Percentiles rank a stretch among this genome's conserved stretches.
These are phyloP conservation scores for Cladosporium sp. DNA, from an alignment of 2,329 filamentous ascomycete genomes.

Conservation along the genomic window DNA sequence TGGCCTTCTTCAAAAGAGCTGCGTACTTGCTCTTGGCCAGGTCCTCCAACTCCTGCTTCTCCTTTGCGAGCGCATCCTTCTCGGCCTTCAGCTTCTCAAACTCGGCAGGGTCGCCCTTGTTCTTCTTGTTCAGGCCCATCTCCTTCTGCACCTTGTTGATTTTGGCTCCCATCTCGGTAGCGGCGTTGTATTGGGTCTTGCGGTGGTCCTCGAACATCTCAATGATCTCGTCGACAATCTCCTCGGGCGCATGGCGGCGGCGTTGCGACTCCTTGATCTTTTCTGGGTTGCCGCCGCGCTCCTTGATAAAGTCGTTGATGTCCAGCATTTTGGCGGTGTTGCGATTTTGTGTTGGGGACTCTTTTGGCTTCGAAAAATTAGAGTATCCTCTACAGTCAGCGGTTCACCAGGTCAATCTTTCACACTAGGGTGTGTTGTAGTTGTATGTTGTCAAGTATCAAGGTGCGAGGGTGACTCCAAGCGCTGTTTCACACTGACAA, in stretches of 20 bases:
- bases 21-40: slow-evolving; percentile 70
- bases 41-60: slow-evolving; percentile 76
- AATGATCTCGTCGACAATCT: slow-evolving; percentile 87
- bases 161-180: slow-evolving; percentile 73
- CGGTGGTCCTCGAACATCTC: slow-evolving; percentile 80
- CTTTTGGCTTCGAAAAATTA: too few relatives aligned
- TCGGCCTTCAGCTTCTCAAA: slow-evolving; percentile 72
- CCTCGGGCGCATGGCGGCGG: slow-evolving; percentile 72
- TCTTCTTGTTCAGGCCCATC: slow-evolving; percentile 89
- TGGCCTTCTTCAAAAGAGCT: slow-evolving; percentile 70
- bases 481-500: neutral
- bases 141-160: slow-evolving; percentile 89
- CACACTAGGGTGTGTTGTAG: neutral
- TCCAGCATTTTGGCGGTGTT: slow-evolving; percentile 34
- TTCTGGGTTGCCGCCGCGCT: slow-evolving; percentile 87
- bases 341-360: neutral
- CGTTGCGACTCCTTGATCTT: slow-evolving; percentile 89
- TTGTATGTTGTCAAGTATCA: neutral
- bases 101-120: slow-evolving; percentile 82
- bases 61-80: slow-evolving; percentile 72
- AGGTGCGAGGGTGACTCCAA: neutral
- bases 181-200: slow-evolving; percentile 53
- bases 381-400: neutral
- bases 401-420: neutral
- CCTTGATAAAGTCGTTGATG: slow-evolving; percentile 55